Evolutionary conservation across 306 rosid genomes (phyloP), one percentile per base, ranked within the genome.

Genomic region (Vachellia collinsii): DNA sequence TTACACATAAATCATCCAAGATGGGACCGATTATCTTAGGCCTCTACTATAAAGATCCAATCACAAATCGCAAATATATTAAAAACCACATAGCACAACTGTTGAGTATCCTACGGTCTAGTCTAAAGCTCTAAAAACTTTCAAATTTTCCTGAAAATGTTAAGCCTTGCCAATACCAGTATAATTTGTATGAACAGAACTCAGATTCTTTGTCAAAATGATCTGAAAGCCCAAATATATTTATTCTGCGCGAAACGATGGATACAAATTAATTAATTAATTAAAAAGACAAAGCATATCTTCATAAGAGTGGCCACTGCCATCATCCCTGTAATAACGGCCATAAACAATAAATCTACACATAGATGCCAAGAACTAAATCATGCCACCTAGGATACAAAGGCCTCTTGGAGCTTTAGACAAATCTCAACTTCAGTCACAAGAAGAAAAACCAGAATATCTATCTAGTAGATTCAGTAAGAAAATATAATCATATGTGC

Each of bases 171-270:
- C 22, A 65, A 51, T 67, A 75, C 20, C 22, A 71, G 51, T 59
- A 47, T 71, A 61, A 76, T 20, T 67, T 66, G 58, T 43, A 54
- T 68, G 38, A n/a, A 8, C n/a, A 43, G 20, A 80, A 70, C 59
- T 22, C 37, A 69, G n/a, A 56, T 66, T 72, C 54, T 71, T 41
- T 5, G 61, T 42, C 54, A 37, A 51, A 50, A 7, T 44, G 64
- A 68, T 53, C 72, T 29, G 68, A 73, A 66, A 70, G 53, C 59
- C 37, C 70, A 70, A 34, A 25, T 39, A 70, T 20, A 66, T 47
- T 36, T 9, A 9, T 59, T 10, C 37, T 23, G 34, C 59, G 62
- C 11, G 19, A 12, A 70, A 16, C n/a, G n/a, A n/a, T n/a, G 41
- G 46, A 62, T 25, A 20, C 65, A 22, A n/a, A n/a, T n/a, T n/a